A percentile compares a stretch with the other conserved stretches of the same genome.
These are phyloP conservation scores for Nitzschia sp. DNA, from an alignment of 108 stramenopile genomes.

Conservation along the genomic window DNA sequence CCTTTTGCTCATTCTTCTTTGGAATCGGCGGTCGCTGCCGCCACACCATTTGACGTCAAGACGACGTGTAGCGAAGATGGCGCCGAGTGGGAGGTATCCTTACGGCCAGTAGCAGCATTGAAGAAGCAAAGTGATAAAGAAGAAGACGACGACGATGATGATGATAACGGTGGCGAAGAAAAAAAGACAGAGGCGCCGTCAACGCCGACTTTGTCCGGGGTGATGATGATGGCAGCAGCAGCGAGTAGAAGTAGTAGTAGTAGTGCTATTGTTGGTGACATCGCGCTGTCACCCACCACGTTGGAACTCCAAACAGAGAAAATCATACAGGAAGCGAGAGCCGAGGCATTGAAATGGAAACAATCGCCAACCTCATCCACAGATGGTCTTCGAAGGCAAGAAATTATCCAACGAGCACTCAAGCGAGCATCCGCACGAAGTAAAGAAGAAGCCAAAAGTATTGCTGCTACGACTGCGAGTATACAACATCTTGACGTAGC, in stretches of 20 bases:
- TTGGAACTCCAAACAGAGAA: neutral
- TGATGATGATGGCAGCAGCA: no score
- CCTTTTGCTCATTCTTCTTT: neutral
- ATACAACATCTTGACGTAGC: neutral
- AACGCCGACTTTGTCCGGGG: no score
- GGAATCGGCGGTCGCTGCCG: neutral
- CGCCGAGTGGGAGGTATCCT: conserved; percentile 7
- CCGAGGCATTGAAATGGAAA: neutral
- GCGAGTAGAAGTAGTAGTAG: no score
- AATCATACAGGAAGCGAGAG: conserved; percentile 14
- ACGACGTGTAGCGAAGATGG: conserved; percentile 4
- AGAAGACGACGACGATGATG: neutral
- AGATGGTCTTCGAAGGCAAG: conserved; percentile 6
- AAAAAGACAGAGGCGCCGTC: neutral
- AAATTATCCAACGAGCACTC: conserved; percentile 15
- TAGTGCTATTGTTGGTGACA: neutral
- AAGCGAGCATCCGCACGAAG: neutral
- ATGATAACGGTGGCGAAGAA: neutral
- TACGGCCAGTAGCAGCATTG: neutral
- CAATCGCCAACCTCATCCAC: neutral
- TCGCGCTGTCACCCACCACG: neutral
- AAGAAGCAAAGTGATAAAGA: neutral
- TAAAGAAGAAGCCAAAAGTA: neutral
- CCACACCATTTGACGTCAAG: neutral
- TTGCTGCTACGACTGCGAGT: no score